Evolutionary conservation across 1,284 basidiomycete species (phyloP), one percentile per base, ranked within the genome.

Genomic region (Leccinum pseudoinsigne): DNA sequence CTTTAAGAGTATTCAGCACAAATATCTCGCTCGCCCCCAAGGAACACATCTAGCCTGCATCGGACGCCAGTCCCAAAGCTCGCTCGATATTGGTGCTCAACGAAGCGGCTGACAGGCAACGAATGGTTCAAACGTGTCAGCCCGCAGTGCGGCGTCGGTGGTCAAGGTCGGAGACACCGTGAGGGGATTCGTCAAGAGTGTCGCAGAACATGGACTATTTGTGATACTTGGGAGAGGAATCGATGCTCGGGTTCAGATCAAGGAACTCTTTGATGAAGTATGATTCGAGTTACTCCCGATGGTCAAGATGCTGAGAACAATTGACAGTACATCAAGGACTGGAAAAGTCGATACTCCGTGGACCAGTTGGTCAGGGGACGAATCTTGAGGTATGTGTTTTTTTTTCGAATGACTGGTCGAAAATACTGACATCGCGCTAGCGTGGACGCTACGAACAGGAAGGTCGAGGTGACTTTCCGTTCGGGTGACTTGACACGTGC

Each of bases 231-330:
- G 94, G 16, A 85, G 90, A 57, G 84, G 85, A 57, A 80, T 97
- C 38, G 93, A 95, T 71, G 96, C 92, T 60, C 88, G 97, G 23
- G 90, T 98, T 26, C 95, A 97, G 78, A 98, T 98, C 74, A 90
- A 87, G 74, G 94, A 98, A 77, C 83, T 97, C 36, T 94, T 97
- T 74, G 91, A 96, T 75, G 89, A 94, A 72, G 94, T 95, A 69
- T 45, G 62, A 18, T 45, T 72, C 34, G 36, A 12, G 14, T 40
- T 47, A 36, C 26, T 91, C 26, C 26, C 26, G 26, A 28, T 28
- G 26, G 26, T 28, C 26, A 28, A 28, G 26, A 28, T 28, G 26
- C 66, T 65, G 47, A 64, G 68, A 64, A 60, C 5, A 38, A 53
- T 70, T 58, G 61, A 16, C 69, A 96, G 92, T 97, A 86, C 75